Base-by-base conservation (phyloP, 2,329 filamentous ascomycete genomes). In the Ascochyta clinopodiicola region DNA sequence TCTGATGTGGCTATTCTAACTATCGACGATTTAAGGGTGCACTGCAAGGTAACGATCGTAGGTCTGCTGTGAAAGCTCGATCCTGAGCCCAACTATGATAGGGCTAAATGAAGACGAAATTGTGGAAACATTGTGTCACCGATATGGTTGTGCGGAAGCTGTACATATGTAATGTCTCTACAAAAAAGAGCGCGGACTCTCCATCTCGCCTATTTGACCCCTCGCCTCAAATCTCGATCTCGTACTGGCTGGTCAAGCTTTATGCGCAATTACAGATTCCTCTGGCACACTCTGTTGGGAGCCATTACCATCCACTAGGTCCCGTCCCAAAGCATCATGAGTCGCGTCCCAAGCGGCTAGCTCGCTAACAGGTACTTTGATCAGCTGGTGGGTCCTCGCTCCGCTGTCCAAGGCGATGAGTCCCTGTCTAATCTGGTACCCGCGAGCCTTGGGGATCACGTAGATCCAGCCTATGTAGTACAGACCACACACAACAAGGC, bases 401-500 rank as follows among this genome's bases (percentile, higher is more conserved):
- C 79, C 78, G 42, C 80, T 78, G 6, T 82, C 82, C 10, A 86
- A 71, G 0, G 78, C 70, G 1, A 86, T 51, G 2, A 86, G 70
- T 27, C 86, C 82, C 13, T 86, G 81, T 0, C 85, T 79, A 36
- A 87, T 80, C 7, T 73, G 64, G 60, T 88, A 89, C 0, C 78
- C 74, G n/a, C 78, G 75, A 59, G 77, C 78, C 25, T 76, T 79
- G 0, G 86, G 86, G 0, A 88, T 59, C 1, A 83, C 22, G 42
- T 82, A 77, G 59, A 88, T 83, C 84, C 85, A 89, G 7, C 81
- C 51, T 7, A 78, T 73, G 60, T 88, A 88, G 69, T 88, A 88
- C 0, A 84, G 27, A 0, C 70, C 81, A 51, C 86, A 88, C 0
- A 80, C 6, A 3, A 78, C 57, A 32, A 88, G 74, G 35, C 82